Conservation (phyloP, 2,329 filamentous ascomycete species). For the Cladophialophora immunda region DNA sequence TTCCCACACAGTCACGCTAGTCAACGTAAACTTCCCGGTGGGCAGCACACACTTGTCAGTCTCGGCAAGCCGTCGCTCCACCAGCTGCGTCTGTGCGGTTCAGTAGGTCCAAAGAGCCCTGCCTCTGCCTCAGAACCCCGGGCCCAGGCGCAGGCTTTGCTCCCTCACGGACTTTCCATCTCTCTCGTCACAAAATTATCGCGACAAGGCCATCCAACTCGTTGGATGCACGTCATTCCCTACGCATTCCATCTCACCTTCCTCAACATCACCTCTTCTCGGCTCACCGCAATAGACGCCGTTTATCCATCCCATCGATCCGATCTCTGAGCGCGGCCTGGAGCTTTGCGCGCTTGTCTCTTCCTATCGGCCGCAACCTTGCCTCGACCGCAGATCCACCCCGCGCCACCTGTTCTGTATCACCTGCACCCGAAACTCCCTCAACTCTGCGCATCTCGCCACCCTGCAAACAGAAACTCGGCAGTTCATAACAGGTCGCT, state of each 20-base stretch:
- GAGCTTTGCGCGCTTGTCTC: slow-evolving; percentile 26
- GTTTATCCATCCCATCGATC: slow-evolving; percentile 6
- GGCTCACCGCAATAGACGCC: slow-evolving; percentile 3
- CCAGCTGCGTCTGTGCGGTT: slow-evolving; percentile 1
- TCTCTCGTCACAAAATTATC: slow-evolving; percentile 27
- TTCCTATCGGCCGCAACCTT: slow-evolving; percentile 19
- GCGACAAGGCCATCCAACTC: slow-evolving; percentile 21
- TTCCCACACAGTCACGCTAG: neutral
- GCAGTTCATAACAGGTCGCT: slow-evolving; percentile 24
- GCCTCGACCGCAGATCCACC: slow-evolving; percentile 25
- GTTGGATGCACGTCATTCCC: slow-evolving; percentile 30
- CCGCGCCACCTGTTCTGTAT: slow-evolving; percentile 36
- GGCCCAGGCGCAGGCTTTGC: slow-evolving; percentile 16
- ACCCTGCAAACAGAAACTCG: slow-evolving; percentile 18
- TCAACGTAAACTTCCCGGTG: slow-evolving; percentile 2
- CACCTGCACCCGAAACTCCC: slow-evolving; percentile 20
- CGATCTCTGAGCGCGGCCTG: slow-evolving; percentile 13
- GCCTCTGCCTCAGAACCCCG: neutral
- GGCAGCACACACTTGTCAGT: slow-evolving; percentile 15
- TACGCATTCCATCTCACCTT: slow-evolving; percentile 14
- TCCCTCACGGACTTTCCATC: slow-evolving; percentile 12
- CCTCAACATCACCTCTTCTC: slow-evolving; percentile 17
- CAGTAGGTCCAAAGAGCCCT: neutral
- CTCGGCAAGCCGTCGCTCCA: slow-evolving; percentile 12
- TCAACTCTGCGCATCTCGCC: slow-evolving; percentile 27